phyloP scores from a whole-genome alignment of 768 basidiomycete species.

The Lactarius tabidus region DNA sequence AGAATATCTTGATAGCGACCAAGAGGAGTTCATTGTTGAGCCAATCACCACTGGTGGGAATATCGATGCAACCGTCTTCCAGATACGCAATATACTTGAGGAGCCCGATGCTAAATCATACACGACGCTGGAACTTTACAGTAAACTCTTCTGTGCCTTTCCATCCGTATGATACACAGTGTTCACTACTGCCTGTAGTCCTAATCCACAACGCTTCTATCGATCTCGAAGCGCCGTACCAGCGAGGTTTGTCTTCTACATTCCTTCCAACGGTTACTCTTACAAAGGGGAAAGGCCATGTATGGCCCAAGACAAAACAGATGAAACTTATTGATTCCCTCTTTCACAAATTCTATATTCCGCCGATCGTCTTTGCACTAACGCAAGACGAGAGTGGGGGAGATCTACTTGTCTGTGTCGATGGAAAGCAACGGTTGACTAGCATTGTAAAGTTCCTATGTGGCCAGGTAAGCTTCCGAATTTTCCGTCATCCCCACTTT shows the following conservation, averaged over 20 bases:
- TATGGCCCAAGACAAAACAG: slow-evolving; percentile 72
- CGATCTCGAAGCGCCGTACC: slow-evolving; percentile 67
- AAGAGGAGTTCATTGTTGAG: slow-evolving; percentile 15
- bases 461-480: slow-evolving; percentile 30
- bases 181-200: slow-evolving; percentile 33
- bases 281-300: slow-evolving; percentile 48
- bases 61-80: slow-evolving; percentile 22
- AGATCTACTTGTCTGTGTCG: slow-evolving; percentile 44
- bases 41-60: slow-evolving; percentile 23
- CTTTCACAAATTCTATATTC: slow-evolving; percentile 51
- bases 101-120: slow-evolving; percentile 28
- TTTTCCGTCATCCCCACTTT: not conserved
- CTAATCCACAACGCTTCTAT: slow-evolving; percentile 66
- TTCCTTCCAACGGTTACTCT: not conserved
- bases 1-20: slow-evolving; percentile 7
- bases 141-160: slow-evolving; percentile 13
- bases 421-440: slow-evolving; percentile 51
- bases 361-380: slow-evolving; percentile 47
- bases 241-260: slow-evolving; percentile 49
- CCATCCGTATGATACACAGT: not conserved
- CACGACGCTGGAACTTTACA: slow-evolving; percentile 28
- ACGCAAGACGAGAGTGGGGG: slow-evolving; percentile 38
- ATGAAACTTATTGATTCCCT: slow-evolving; percentile 48
- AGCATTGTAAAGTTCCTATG: slow-evolving; percentile 46
- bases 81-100: slow-evolving; percentile 27